Percentiles rank a stretch among this genome's conserved stretches.
Conservation (phyloP, 2,329 filamentous ascomycete genomes). For the Trichoderma brevicompactum region DNA sequence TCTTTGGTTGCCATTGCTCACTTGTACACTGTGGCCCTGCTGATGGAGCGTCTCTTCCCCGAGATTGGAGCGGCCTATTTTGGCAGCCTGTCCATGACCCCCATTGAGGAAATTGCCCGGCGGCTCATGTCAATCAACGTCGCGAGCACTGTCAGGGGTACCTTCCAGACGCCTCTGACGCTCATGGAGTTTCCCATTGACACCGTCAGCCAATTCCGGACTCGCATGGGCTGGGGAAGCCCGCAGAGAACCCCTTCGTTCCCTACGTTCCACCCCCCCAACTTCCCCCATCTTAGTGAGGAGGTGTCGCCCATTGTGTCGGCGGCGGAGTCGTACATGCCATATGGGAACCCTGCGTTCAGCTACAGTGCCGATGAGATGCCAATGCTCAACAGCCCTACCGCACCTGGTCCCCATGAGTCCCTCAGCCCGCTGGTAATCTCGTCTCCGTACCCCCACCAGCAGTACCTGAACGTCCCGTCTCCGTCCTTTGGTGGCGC, state of each 20-base stretch:
- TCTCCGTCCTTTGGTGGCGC: slow-evolving; percentile 62
- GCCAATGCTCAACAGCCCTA: slow-evolving; percentile 57
- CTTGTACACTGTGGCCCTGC: slow-evolving; percentile 85
- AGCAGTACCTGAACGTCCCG: slow-evolving; percentile 66
- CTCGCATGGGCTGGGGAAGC: slow-evolving; percentile 69
- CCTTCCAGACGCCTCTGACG: slow-evolving; percentile 63
- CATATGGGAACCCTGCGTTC: slow-evolving; percentile 62
- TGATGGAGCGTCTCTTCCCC: slow-evolving; percentile 88
- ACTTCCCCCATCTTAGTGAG: slow-evolving; percentile 54
- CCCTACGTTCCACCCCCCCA: slow-evolving; percentile 62
- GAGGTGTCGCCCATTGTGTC: slow-evolving; percentile 50
- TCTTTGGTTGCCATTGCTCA: slow-evolving; percentile 85
- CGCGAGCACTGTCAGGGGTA: slow-evolving; percentile 59
- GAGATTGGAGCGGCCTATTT: slow-evolving; percentile 91
- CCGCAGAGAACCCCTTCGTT: slow-evolving; percentile 64
- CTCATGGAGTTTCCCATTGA: slow-evolving; percentile 76
- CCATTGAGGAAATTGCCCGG: slow-evolving; percentile 84
- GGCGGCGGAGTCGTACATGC: slow-evolving; percentile 51
- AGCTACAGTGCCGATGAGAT: slow-evolving; percentile 68
- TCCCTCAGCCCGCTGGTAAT: slow-evolving; percentile 60
- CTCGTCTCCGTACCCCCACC: slow-evolving; percentile 58
- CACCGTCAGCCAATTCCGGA: slow-evolving; percentile 69
- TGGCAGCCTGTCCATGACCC: slow-evolving; percentile 75
- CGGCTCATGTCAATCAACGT: slow-evolving; percentile 72
- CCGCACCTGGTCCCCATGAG: slow-evolving; percentile 47